Base-by-base conservation (phyloP, 108 stramenopile genomes). In the Parietichytrium sp. region DNA sequence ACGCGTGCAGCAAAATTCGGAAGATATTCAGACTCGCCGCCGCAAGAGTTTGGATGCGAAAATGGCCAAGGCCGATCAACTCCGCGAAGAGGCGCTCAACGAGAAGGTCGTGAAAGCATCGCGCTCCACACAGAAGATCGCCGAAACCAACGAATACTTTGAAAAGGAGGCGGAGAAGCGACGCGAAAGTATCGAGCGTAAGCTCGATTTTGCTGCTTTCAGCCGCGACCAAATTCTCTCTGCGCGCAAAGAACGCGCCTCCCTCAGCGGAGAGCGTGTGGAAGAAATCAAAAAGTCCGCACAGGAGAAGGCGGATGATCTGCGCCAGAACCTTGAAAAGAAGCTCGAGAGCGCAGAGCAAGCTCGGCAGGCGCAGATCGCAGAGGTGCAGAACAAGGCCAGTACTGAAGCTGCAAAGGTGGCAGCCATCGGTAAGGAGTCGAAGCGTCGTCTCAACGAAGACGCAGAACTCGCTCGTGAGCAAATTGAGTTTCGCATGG, bases 401-500 rank as follows among this genome's bases (percentile, higher is more conserved):
- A 27, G 61, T 20, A 42, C 36, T 25, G 61, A 72, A 25, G 36
- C 61, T 16, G 61, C 61, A 33, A 72, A 72, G 42, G 61, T 72
- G 8, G 61, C 36, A 20, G 61, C 61, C 6, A 42, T 38, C 4
- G 25, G 33, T 42, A 23, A 6, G 6, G 61, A 38, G 23, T n/a
- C 45, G 38, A 33, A 42, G 12, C 29, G 33, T 15, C 61, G 61
- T 6, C 61, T 18, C 23, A 72, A 3, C 61, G 33, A 45, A 6
- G 61, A 72, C 16, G 36, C 79, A 3, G 49, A 50, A 2, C 49
- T 15, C 23, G 79, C 79, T 0, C 79, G 79, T 30, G 79, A 79
- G 50, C 49, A 79, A 51, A 49, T 79, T n/a, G 79, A 79, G 79
- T 51, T 51, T 27, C 79, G 48, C 50, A 12, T 51, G 10, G 18